Evolutionary conservation across 2,329 filamentous ascomycete genomes (phyloP), one percentile per base, ranked within the genome.

Genomic region (Ilyonectria robusta): DNA sequence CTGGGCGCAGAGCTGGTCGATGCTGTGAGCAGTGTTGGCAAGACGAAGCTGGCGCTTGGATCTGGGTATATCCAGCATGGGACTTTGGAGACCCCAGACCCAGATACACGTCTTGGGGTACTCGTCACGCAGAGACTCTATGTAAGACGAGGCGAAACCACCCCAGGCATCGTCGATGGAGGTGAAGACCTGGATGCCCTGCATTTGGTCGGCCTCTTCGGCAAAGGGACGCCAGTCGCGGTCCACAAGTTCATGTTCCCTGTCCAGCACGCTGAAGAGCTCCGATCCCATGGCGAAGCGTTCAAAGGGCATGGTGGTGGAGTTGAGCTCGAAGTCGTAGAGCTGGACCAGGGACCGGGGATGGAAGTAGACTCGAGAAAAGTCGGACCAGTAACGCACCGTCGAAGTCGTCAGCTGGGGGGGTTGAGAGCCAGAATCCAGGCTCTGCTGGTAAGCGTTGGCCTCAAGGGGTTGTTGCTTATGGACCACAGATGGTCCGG

Each of bases 371-470:
- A 96, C 88, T 29, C 94, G 90, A 73, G 94, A 97, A 81, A 94
- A 98, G 80, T 99, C 96, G 35, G 94, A 97, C 95, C 96, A 99
- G 82, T 96, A 98, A 60, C 94, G 89, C n/a, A 98, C 93, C 11
- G 89, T 88, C 7, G 90, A 88, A 1, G 90, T 85, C 1, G 87
- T 92, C 21, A 97, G 86, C 59, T 85, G 82, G 0, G 92, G 87
- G 0, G 92, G 88, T 6, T 91, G 86, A 3, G 88, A 80, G 23
- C 94, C 94, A 33, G 89, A 82, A 72, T 98, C 93, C 3, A 98
- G 88, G 70, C 90, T 92, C 75, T 89, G 87, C 76, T 97, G 94
- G 79, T 97, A 98, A 53, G 89, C 84, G 76, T 89, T 94, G 66
- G 88, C 89, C 42, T 86, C 83, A 59, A 98, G 93, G 9, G 87